Percentiles rank a stretch among this genome's conserved stretches.
These are phyloP conservation scores for Colletotrichum eremochloae DNA, from an alignment of 2,329 filamentous ascomycete species.

Conservation along the genomic window DNA sequence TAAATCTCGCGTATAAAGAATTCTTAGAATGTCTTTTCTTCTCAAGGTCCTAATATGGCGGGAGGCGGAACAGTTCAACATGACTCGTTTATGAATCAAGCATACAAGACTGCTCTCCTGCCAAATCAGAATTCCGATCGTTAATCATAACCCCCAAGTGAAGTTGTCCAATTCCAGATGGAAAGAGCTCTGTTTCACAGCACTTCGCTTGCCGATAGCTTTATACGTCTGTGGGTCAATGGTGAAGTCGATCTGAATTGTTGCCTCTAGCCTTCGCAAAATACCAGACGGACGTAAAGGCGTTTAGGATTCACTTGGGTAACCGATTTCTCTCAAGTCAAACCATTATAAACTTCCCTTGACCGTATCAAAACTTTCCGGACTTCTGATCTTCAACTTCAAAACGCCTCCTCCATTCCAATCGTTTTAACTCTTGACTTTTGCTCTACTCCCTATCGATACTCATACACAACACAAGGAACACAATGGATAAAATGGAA, in stretches of 20 bases:
- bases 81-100: no score
- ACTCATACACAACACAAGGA: not conserved
- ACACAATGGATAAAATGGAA: no score
- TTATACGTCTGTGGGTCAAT: not conserved
- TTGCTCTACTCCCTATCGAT: not conserved
- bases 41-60: not conserved
- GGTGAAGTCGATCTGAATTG: not conserved
- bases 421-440: not conserved
- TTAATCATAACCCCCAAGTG: not conserved
- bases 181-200: no score
- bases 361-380: not conserved
- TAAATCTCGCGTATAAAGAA: not conserved
- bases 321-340: not conserved
- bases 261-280: not conserved
- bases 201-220: not conserved
- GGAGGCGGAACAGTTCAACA: not conserved
- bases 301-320: not conserved
- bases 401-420: not conserved
- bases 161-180: no score
- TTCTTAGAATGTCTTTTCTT: not conserved
- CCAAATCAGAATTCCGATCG: no score
- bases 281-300: not conserved
- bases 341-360: not conserved
- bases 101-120: no score
- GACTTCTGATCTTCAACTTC: not conserved